Evolutionary conservation across 176 grass and related monocot genomes (phyloP).

Genomic region (Chloris gayana): DNA sequence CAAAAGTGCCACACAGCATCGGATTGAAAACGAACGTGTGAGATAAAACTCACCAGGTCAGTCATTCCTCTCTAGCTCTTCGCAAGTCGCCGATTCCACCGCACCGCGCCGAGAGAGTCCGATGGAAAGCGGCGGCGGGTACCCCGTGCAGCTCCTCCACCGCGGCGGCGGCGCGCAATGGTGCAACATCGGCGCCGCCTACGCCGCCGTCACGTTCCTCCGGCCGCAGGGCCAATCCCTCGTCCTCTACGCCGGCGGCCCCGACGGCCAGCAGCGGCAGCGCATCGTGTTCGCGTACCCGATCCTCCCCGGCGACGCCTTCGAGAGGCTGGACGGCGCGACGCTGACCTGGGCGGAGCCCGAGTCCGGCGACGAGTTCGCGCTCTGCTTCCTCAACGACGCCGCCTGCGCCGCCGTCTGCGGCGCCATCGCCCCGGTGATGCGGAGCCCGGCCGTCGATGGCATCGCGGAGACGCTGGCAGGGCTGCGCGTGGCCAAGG

Average conservation of each 20-base stretch:
- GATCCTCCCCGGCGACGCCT: constrained; percentile 42
- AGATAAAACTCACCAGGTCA: neutral
- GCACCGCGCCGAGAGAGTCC: neutral
- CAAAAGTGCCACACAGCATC: neutral
- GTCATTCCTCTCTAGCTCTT: neutral
- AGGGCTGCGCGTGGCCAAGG: constrained; percentile 28
- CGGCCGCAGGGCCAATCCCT: constrained; percentile 34
- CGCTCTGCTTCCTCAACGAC: constrained; percentile 41
- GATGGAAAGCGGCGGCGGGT: constrained; percentile 24
- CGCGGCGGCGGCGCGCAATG: constrained; percentile 9
- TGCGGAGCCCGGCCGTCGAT: constrained; percentile 7
- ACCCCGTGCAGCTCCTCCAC: constrained; percentile 35
- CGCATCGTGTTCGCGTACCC: neutral
- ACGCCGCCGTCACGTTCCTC: constrained; percentile 42
- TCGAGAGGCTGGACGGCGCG: constrained; percentile 34
- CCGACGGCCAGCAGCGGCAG: neutral
- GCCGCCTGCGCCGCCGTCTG: constrained; percentile 35
- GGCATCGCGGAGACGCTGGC: constrained; percentile 36
- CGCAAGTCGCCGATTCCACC: neutral
- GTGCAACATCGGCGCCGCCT: constrained; percentile 30
- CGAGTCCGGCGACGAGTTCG: constrained; percentile 23
- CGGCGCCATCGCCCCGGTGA: constrained; percentile 26
- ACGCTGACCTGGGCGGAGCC: constrained; percentile 40
- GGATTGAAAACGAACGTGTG: neutral
- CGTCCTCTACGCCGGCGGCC: neutral